These are phyloP conservation scores for Stromatinia cepivora DNA, from an alignment of 2,329 filamentous ascomycete genomes.

Conservation along the genomic window DNA sequence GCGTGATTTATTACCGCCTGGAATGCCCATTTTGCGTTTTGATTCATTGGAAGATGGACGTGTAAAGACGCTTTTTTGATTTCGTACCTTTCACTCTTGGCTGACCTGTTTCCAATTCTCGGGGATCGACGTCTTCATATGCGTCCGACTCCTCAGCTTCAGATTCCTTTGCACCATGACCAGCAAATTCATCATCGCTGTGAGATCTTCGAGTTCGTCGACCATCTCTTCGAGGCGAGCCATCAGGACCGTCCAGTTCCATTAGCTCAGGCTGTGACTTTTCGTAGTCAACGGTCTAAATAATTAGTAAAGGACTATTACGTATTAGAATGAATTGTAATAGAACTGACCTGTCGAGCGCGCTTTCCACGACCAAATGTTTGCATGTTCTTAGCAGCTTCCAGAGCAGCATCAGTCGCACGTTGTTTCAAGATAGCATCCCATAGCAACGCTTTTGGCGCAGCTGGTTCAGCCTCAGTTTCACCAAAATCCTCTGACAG, in stretches of 20 bases:
- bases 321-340: conserved; percentile 6
- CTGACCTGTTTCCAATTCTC: conserved; percentile 12
- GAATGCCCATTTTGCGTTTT: background rate
- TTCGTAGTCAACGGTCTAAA: conserved; percentile 30
- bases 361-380: conserved; percentile 85
- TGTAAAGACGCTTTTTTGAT: conserved; percentile 4
- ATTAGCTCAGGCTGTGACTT: conserved; percentile 26
- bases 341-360: conserved; percentile 36
- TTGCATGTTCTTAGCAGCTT: conserved; percentile 67
- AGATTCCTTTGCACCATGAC: conserved; percentile 32
- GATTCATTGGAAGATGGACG: conserved; percentile 7
- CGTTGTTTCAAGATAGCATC: conserved; percentile 84
- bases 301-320: background rate
- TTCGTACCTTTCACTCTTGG: conserved; percentile 23
- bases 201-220: conserved; percentile 25
- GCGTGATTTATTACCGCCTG: background rate
- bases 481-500: conserved; percentile 64
- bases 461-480: conserved; percentile 51
- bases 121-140: background rate
- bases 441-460: conserved; percentile 74
- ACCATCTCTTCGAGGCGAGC: conserved; percentile 26
- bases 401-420: conserved; percentile 73
- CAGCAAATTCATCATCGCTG: conserved; percentile 41
- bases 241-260: conserved; percentile 28
- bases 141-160: conserved; percentile 33